Evolutionary conservation across 1,139 yeast genomes (phyloP).

Genomic region (Debaryomyces sp.): DNA sequence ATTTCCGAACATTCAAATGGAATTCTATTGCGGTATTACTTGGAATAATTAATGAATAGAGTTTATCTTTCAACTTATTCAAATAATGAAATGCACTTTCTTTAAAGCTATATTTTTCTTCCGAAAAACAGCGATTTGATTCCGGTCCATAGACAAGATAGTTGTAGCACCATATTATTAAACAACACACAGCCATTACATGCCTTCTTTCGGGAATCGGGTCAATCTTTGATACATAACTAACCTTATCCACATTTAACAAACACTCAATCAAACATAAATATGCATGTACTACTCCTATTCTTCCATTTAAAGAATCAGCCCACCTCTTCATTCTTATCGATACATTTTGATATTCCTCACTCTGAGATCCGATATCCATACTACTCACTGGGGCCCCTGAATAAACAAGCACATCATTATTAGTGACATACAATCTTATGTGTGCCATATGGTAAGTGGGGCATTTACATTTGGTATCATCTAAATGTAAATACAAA

Average conservation of each 20-base stretch:
- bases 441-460: slow-evolving; percentile 75
- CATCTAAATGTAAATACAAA: slow-evolving; percentile 17
- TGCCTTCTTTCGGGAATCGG: slow-evolving; percentile 8
- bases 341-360: slow-evolving; percentile 52
- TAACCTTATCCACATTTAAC: slow-evolving; percentile 22
- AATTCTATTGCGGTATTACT: neutral
- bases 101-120: neutral
- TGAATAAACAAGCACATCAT: slow-evolving; percentile 75
- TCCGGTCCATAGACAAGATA: slow-evolving; percentile 7
- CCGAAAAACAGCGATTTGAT: neutral
- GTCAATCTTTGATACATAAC: slow-evolving; percentile 5
- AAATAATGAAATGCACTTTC: neutral
- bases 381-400: slow-evolving; percentile 84
- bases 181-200: slow-evolving; percentile 2
- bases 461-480: slow-evolving; percentile 35
- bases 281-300: slow-evolving; percentile 61
- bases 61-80: neutral
- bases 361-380: slow-evolving; percentile 66
- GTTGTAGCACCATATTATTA: slow-evolving; percentile 8
- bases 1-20: neutral
- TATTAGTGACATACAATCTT: slow-evolving; percentile 68
- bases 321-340: slow-evolving; percentile 33
- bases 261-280: slow-evolving; percentile 64
- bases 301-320: slow-evolving; percentile 28
- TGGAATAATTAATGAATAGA: neutral